Conservation (phyloP, 306 rosid genomes). For the Trifolium fragiferum region DNA sequence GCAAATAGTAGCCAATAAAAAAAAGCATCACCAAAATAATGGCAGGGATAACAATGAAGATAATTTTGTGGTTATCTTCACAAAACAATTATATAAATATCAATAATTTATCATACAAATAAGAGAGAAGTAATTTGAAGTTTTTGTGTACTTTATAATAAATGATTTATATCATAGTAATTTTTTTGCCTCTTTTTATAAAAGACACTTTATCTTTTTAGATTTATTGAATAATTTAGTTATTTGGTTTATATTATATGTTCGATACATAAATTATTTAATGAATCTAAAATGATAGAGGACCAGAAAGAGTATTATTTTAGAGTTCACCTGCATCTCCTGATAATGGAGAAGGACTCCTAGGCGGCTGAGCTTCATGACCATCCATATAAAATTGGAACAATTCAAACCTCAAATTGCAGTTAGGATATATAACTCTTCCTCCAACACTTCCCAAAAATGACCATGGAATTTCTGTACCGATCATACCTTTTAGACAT, state of each 20-base stretch:
- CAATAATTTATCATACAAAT: too few species aligned
- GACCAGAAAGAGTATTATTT: too few species aligned
- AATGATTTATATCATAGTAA: too few species aligned
- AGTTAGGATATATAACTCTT: conserved; percentile 22
- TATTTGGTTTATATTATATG: too few species aligned
- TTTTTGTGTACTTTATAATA: too few species aligned
- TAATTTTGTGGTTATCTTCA: background rate
- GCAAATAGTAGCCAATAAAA: background rate
- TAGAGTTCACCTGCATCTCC: background rate
- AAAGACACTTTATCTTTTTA: too few species aligned
- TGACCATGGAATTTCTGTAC: conserved; percentile 9
- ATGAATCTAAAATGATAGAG: too few species aligned
- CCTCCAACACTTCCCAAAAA: conserved; percentile 12
- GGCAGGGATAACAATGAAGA: background rate
- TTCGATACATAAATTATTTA: too few species aligned
- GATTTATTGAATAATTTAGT: too few species aligned
- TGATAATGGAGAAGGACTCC: background rate
- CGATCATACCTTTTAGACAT: background rate
- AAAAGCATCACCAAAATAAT: background rate
- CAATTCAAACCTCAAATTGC: conserved; percentile 35
- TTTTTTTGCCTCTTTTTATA: too few species aligned
- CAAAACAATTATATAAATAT: background rate
- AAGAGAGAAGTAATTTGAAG: too few species aligned
- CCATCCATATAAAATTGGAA: background rate
- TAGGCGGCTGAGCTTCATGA: background rate